phyloP scores from a whole-genome alignment of 2,329 filamentous ascomycete species.

The Fusarium palustre region DNA sequence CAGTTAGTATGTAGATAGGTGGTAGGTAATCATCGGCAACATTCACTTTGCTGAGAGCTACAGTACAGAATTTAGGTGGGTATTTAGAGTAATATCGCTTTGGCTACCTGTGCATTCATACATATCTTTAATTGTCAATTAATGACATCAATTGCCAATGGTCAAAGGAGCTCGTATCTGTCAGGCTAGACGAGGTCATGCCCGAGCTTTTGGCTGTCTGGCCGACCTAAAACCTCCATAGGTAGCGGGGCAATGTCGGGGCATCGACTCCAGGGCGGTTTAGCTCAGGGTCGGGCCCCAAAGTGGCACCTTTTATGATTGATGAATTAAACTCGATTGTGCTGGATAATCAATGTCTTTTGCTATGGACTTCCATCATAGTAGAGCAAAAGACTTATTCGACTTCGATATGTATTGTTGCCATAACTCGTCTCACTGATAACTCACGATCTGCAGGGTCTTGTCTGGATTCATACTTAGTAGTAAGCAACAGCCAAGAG shows the following conservation, averaged over 20 bases:
- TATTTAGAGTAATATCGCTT: not conserved
- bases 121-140: not conserved
- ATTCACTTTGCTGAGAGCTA: not conserved
- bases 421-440: not conserved
- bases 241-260: constrained; percentile 2
- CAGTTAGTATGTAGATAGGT: too few species aligned
- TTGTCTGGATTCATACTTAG: not conserved
- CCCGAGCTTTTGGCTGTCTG: constrained; percentile 9
- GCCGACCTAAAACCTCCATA: constrained; percentile 1
- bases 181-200: constrained; percentile 18
- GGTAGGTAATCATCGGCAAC: not conserved
- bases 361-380: not conserved
- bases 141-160: constrained; percentile 39
- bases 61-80: not conserved
- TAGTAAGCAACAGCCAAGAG: constrained; percentile 1
- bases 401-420: not conserved
- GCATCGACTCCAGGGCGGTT: constrained; percentile 2
- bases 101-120: not conserved
- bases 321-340: not conserved
- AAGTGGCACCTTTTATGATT: constrained; percentile 21
- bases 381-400: not conserved
- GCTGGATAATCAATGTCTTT: not conserved
- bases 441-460: constrained; percentile 5
- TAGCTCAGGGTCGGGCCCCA: constrained; percentile 25
- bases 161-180: constrained; percentile 32